Evolutionary conservation across 345 rosid species (phyloP).

Genomic region (Bruguiera gymnorhiza): DNA sequence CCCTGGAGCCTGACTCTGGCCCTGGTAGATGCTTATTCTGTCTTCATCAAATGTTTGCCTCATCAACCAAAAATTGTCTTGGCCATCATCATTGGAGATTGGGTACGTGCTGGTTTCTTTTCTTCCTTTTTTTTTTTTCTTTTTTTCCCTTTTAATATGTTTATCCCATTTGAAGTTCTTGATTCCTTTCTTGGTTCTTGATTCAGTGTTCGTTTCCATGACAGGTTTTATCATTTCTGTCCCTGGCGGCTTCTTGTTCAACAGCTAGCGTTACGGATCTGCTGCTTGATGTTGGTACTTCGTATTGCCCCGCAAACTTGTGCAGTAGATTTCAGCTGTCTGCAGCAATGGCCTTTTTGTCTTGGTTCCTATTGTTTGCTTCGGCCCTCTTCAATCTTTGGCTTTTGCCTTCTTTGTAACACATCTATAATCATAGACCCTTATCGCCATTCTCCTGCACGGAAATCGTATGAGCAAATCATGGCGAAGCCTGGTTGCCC

Average conservation of each 20-base stretch:
- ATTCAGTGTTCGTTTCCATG: neutral
- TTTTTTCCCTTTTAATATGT: neutral
- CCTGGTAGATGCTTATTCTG: conserved; percentile 53
- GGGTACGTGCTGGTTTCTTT: conserved; percentile 32
- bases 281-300: conserved; percentile 25
- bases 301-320: conserved; percentile 33
- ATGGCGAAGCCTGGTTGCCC: conserved; percentile 1
- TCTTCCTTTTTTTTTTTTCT: neutral
- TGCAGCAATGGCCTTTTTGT: conserved; percentile 64
- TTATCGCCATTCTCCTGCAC: neutral
- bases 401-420: conserved; percentile 48
- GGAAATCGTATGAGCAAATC: neutral
- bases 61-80: conserved; percentile 41
- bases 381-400: conserved; percentile 60
- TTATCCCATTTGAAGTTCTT: neutral
- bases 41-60: conserved; percentile 38
- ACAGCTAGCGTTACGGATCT: conserved; percentile 48
- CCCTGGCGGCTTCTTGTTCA: conserved; percentile 60
- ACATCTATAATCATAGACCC: neutral
- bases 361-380: conserved; percentile 52
- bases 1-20: conserved; percentile 62
- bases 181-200: neutral
- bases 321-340: conserved; percentile 56
- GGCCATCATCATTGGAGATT: conserved; percentile 50
- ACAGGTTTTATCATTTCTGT: conserved; percentile 53